Percentiles rank a stretch among this genome's conserved stretches.
Evolutionary conservation across 306 rosid genomes (phyloP).

Genomic region (Abrus pulchellus): DNA sequence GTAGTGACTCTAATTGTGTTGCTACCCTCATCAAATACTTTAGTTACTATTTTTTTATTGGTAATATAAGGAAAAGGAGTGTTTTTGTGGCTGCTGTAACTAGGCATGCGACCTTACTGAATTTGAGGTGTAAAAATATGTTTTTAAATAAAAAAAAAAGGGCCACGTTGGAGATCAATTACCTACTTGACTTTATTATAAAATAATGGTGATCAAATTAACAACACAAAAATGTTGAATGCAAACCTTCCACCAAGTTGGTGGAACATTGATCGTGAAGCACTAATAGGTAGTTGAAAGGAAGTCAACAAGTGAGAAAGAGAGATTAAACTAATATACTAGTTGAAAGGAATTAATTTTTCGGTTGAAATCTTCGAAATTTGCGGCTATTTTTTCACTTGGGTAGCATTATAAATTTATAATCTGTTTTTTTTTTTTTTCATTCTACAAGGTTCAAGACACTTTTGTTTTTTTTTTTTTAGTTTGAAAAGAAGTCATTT

Average conservation of each 20-base stretch:
- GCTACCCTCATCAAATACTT: not conserved
- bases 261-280: slow-evolving; percentile 45
- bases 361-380: not conserved
- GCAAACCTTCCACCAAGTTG: slow-evolving; percentile 35
- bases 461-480: not conserved
- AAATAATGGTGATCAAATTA: slow-evolving; percentile 26
- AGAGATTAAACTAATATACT: not conserved
- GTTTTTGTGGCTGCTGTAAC: slow-evolving; percentile 1
- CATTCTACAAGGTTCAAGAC: not conserved
- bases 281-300: slow-evolving; percentile 50
- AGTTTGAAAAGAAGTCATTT: not conserved
- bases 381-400: not conserved
- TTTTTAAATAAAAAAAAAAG: not conserved
- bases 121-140: slow-evolving; percentile 22
- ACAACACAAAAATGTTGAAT: slow-evolving; percentile 38
- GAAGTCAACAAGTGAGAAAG: not conserved
- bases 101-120: slow-evolving; percentile 19
- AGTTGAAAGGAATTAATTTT: not conserved
- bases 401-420: not conserved
- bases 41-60: not conserved
- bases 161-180: slow-evolving; percentile 28
- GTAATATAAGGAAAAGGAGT: not conserved
- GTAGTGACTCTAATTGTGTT: not conserved
- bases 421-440: not conserved
- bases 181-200: slow-evolving; percentile 33